These are phyloP conservation scores for Diaporthe australafricana DNA, from an alignment of 2,329 filamentous ascomycete species.

Conservation along the genomic window DNA sequence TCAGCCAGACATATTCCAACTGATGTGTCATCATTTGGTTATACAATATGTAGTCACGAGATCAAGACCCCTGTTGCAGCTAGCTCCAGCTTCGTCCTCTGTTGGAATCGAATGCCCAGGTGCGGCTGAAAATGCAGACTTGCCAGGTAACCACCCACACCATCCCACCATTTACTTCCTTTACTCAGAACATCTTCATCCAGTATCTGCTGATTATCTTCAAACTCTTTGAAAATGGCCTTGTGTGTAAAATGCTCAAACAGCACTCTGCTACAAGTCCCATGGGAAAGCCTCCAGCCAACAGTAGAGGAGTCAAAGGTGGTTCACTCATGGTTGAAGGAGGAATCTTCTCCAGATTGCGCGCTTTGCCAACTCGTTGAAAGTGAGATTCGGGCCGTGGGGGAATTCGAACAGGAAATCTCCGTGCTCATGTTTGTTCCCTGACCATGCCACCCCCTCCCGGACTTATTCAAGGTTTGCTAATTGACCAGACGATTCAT, in stretches of 20 bases:
- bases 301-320: not conserved
- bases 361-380: conserved; percentile 2
- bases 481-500: not conserved
- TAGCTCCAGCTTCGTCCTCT: not conserved
- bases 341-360: not conserved
- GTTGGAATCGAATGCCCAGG: not conserved
- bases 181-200: not conserved
- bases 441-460: not conserved
- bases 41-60: too few relatives aligned
- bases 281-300: conserved; percentile 1
- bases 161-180: not conserved
- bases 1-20: too few relatives aligned
- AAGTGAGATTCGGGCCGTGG: not conserved
- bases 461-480: not conserved
- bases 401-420: not conserved
- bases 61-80: too few relatives aligned
- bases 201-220: too few relatives aligned
- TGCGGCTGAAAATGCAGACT: not conserved
- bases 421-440: not conserved
- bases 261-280: not conserved
- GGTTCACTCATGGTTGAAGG: not conserved
- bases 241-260: not conserved
- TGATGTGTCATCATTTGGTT: too few relatives aligned
- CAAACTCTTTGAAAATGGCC: not conserved
- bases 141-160: not conserved